Evolutionary conservation across 768 basidiomycete species (phyloP), one percentile per base, ranked within the genome.

Genomic region (Leccinum rimulosum): DNA sequence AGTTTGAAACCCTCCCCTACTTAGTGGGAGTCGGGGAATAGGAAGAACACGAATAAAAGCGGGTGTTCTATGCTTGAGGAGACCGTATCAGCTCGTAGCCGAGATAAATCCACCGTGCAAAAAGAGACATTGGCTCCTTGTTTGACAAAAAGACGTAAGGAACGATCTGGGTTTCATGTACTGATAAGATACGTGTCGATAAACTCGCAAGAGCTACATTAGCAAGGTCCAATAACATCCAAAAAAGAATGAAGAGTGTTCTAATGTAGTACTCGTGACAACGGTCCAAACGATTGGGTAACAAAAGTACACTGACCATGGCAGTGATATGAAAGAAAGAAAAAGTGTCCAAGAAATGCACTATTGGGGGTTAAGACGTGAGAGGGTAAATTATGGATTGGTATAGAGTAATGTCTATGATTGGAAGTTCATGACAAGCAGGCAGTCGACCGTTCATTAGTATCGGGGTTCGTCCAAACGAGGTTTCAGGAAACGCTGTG

Each of bases 401-500:
- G 38, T 64, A 53, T 64, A 62, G 40, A 19, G 8, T 55, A 19
- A 35, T 48, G 38, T 58, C 30, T 36, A 30, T 54, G 48, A 25
- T 19, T n/a, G 28, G 47, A 25, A 25, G 14, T 52, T 66, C 48
- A 4, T 55, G 52, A 58, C 7, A 36, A 35, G 17, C n/a, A 14
- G 19, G 19, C 47, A 17, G 12, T 48, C 22, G 27, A 11, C 17
- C 15, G 38, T 59, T 64, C 45, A 65, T 50, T 50, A 51, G 4
- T 6, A 35, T 38, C 47, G 58, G 14, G 58, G 61, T 48, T 54
- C 40, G 15, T 58, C 54, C 70, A 66, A 68, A 10, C 62, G 61
- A 1, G 47, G 31, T 43, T 25, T 66, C 40, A 73, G 50, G 3
- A 56, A 4, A 22, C 55, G 66, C 71, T 73, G 45, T 38, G 14